Conservation (phyloP, 78 protist genomes). For the Anaeramoeba ignava region DNA sequence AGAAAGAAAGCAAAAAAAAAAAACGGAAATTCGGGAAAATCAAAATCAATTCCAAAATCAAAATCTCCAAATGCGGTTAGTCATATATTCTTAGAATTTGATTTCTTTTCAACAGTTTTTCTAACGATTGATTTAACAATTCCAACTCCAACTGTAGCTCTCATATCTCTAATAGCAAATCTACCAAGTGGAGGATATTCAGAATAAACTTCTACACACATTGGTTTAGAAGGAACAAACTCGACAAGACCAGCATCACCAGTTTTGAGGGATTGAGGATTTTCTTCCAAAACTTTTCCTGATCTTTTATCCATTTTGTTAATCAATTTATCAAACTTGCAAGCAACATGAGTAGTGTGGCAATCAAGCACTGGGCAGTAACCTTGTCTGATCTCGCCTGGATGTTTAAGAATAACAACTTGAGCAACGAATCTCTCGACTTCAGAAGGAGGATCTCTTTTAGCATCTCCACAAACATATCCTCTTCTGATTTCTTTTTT, state of each 20-base stretch:
- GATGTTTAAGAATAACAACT: slow-evolving; percentile 6
- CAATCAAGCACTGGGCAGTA: slow-evolving; percentile 12
- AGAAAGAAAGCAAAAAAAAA: neutral
- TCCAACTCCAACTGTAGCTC: slow-evolving; percentile 88
- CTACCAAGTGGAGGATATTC: slow-evolving; percentile 24
- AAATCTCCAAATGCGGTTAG: too few relatives aligned
- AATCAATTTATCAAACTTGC: neutral
- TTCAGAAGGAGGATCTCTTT: neutral
- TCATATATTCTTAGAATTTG: too few relatives aligned
- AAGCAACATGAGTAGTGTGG: slow-evolving; percentile 11
- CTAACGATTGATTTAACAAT: slow-evolving; percentile 59
- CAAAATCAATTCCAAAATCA: neutral
- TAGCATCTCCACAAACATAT: neutral
- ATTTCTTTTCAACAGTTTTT: neutral
- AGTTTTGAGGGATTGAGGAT: neutral
- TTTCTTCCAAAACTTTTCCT: slow-evolving; percentile 6
- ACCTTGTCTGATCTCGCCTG: slow-evolving; percentile 2
- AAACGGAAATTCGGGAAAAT: neutral
- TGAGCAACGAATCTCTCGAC: slow-evolving; percentile 1
- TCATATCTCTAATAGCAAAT: slow-evolving; percentile 92
- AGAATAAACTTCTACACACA: slow-evolving; percentile 10
- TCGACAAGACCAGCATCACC: slow-evolving; percentile 13
- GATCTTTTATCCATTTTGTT: neutral
- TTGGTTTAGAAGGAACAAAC: slow-evolving; percentile 11
- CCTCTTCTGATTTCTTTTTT: neutral